Percentiles rank a stretch among this genome's conserved stretches.
Conservation (phyloP, 805 yeast species). For the Candida bentonensis region DNA sequence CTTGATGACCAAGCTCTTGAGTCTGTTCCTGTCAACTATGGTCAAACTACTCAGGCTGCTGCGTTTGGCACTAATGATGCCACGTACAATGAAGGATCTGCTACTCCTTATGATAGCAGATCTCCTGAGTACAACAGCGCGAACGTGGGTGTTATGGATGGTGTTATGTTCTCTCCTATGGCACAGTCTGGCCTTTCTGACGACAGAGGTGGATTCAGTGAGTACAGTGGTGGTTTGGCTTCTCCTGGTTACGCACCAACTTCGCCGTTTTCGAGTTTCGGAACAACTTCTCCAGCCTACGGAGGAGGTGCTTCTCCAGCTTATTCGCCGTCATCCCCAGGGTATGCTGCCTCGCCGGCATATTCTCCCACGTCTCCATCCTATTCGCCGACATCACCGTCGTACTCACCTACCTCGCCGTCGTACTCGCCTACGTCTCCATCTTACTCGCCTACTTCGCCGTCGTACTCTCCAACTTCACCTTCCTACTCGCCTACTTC, state of each 20-base stretch:
- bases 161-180: constrained; percentile 73
- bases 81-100: constrained; percentile 53
- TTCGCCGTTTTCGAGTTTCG: constrained; percentile 51
- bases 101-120: constrained; percentile 74
- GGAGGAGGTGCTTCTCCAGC: constrained; percentile 24
- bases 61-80: constrained; percentile 27
- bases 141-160: constrained; percentile 39
- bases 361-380: constrained; percentile 59
- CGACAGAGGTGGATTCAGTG: constrained; percentile 76
- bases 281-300: constrained; percentile 46
- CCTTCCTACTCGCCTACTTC: constrained; percentile 68
- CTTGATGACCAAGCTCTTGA: constrained; percentile 81
- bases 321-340: constrained; percentile 32
- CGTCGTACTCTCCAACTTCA: constrained; percentile 53
- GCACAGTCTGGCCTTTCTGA: constrained; percentile 73
- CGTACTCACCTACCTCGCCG: constrained; percentile 70
- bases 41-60: constrained; percentile 23
- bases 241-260: constrained; percentile 63
- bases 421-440: constrained; percentile 41
- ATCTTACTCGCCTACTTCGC: constrained; percentile 55
- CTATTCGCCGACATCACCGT: constrained; percentile 57
- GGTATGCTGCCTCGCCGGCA: constrained; percentile 45
- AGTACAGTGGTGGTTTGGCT: constrained; percentile 62
- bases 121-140: constrained; percentile 29
- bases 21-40: constrained; percentile 37